Percentiles rank a stretch among this genome's conserved stretches.
phyloP scores from a whole-genome alignment of 257 asterid species.

The Primulina tabacum region DNA sequence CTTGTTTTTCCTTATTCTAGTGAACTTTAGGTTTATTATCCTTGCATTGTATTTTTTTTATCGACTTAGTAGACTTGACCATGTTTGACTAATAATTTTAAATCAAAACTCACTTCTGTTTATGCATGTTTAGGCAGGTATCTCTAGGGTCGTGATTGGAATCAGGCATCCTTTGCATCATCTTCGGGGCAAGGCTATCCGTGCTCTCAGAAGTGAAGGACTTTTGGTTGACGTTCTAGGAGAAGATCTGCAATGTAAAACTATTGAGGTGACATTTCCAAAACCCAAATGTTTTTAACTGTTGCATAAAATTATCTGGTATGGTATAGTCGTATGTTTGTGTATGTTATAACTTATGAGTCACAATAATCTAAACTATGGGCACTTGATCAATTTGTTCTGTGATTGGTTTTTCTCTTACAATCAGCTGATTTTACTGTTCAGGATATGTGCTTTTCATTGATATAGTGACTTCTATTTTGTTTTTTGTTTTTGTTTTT shows the following conservation, averaged over 20 bases:
- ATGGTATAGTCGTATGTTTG: background rate
- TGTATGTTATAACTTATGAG: background rate
- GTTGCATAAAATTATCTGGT: slow-evolving; percentile 2
- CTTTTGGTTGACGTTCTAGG: slow-evolving; percentile 87
- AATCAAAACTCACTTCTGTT: slow-evolving; percentile 20
- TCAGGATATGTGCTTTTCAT: too few relatives aligned
- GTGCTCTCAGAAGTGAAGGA: slow-evolving; percentile 77
- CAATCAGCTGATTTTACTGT: too few relatives aligned
- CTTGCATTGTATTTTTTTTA: background rate
- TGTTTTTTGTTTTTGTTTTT: too few relatives aligned
- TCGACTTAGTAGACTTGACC: background rate
- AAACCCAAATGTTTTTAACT: slow-evolving; percentile 5
- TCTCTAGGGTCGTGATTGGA: slow-evolving; percentile 85
- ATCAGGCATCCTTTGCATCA: slow-evolving; percentile 90
- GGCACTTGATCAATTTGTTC: background rate
- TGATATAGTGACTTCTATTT: too few relatives aligned
- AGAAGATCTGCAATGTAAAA: slow-evolving; percentile 71
- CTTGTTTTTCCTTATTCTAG: background rate
- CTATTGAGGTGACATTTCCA: slow-evolving; percentile 53
- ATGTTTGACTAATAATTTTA: slow-evolving; percentile 13
- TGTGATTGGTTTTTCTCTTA: background rate
- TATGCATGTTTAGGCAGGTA: slow-evolving; percentile 68
- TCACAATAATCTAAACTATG: slow-evolving; percentile 10
- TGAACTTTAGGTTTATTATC: too few relatives aligned
- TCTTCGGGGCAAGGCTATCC: slow-evolving; percentile 85